A percentile compares a stretch with the other conserved stretches of the same genome.
Evolutionary conservation across 1,284 basidiomycete species (phyloP).

Genomic region (Tilletia setariae): DNA sequence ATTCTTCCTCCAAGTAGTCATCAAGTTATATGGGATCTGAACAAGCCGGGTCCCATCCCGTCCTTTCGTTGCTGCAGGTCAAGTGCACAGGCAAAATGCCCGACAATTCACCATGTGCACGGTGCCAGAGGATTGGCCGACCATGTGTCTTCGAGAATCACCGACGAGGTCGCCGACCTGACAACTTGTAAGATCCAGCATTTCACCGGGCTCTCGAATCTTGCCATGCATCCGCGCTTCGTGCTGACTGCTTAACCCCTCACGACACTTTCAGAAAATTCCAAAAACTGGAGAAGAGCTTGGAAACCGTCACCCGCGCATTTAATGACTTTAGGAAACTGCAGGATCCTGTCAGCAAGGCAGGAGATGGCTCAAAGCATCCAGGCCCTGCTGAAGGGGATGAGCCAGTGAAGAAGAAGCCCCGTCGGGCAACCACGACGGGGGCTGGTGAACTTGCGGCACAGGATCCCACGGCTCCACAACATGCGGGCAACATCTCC

Average conservation of each 20-base stretch:
- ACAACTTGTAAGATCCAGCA: background rate
- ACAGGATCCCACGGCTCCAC: background rate
- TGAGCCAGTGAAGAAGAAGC: conserved; percentile 5
- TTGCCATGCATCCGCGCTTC: background rate
- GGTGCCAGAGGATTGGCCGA: conserved; percentile 9
- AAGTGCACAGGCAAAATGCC: conserved; percentile 6
- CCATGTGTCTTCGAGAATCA: background rate
- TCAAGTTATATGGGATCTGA: too few species aligned
- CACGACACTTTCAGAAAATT: background rate
- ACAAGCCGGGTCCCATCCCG: background rate
- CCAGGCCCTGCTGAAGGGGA: background rate
- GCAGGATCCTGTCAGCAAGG: background rate
- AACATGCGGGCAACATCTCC: background rate
- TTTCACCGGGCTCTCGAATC: background rate
- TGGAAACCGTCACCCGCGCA: conserved; percentile 1
- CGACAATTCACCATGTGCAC: conserved; percentile 4
- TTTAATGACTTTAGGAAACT: conserved; percentile 2
- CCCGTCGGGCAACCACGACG: background rate
- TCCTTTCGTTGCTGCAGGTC: background rate
- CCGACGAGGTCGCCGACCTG: conserved; percentile 6
- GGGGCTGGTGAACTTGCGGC: background rate
- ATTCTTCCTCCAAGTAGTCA: too few species aligned
- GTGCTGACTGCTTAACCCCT: background rate
- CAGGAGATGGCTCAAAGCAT: background rate
- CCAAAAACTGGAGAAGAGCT: conserved; percentile 11